Base-by-base conservation (phyloP, 129 eudicot species). In the Calendula officinalis region DNA sequence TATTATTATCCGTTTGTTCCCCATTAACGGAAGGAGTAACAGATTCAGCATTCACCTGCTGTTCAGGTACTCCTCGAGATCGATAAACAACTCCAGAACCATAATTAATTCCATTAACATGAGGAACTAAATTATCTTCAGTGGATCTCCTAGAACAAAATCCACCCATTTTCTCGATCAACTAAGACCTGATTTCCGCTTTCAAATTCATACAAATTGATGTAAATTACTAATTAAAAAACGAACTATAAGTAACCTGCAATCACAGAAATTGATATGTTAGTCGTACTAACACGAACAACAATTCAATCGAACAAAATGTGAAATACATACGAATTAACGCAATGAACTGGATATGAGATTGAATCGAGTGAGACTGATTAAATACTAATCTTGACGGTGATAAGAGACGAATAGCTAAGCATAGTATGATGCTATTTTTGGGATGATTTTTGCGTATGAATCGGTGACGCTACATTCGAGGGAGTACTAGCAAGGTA, bases 141-240 rank as follows among this genome's bases (percentile, higher is more conserved):
- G 88, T 86, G 62, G 97, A 74, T 75, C 88, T 87, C 77, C 81
- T 82, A 45, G 50, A 45, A 80, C 96, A 87, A 53, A 87, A 35
- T 67, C 98, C 98, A 67, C 98, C 98, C 98, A 91, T 90, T 65
- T 37, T 56, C 54, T 46, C 12, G 2, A 44, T 48, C 65, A 59
- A 35, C 34, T 12, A 59, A 30, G 53, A 30, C 39, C 51, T 55
- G 65, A 34, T 48, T 65, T 73, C 63, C 37, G 62, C 59, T 42
- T 39, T 37, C 64, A 52, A 79, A 62, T 60, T 64, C 76, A 74
- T 76, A 39, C 74, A 78, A 60, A 52, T 57, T 13, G 64, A 30
- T 37, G 15, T 36, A 45, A 38, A 22, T 47, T 22, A 47, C n/a
- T 47, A 5, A 2, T 37, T 6, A 30, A 66, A 50, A 33, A 70